Evolutionary conservation across 1,284 basidiomycete species (phyloP), one percentile per base, ranked within the genome.

Genomic region (Tilletia indica): DNA sequence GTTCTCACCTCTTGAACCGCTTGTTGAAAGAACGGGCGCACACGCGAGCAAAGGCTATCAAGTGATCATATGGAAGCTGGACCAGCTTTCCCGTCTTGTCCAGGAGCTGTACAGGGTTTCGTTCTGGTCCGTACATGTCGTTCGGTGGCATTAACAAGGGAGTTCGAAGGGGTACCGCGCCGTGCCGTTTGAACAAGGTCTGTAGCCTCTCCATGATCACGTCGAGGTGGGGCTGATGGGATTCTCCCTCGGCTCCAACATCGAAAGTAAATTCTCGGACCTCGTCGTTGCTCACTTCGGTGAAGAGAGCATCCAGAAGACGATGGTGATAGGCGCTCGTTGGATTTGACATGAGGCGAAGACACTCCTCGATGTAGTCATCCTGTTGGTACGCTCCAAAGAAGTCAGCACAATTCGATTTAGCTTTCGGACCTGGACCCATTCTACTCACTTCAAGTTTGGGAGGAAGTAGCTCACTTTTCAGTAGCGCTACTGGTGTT

Each of bases 111-210:
- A 96, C 91, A 0, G 94, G 86, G 75, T 93, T 92, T 1, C 93
- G 93, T 69, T 91, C 90, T 70, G 85, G 94, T n/a, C 94, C 87
- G 77, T 94, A 90, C 1, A 90, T 86, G 0, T 85, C 85, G 34
- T 86, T 87, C 36, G 87, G 86, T 0, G 94, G 95, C 78, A 94
- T 89, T 4, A 97, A 86, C 16, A 96, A 85, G 0, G 93, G 91
- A 0, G 93, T 90, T 75, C 93, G 91, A 82, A 91, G 89, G 77
- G 94, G 90, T 2, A 97, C 89, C 0, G 95, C 94, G 5, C 95
- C 95, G 78, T 95, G 94, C 1, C 95, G 87, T 64, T 90, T 89
- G 83, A 97, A 94, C 14, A 95, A 89, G 6, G 89, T 86, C 2
- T 89, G 87, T 2, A 97, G 86, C 31, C 90, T 89, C 71, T 93